These are phyloP conservation scores for Polytrichum formosum DNA, from an alignment of 225 moss, liverwort and hornwort genomes.

Conservation along the genomic window DNA sequence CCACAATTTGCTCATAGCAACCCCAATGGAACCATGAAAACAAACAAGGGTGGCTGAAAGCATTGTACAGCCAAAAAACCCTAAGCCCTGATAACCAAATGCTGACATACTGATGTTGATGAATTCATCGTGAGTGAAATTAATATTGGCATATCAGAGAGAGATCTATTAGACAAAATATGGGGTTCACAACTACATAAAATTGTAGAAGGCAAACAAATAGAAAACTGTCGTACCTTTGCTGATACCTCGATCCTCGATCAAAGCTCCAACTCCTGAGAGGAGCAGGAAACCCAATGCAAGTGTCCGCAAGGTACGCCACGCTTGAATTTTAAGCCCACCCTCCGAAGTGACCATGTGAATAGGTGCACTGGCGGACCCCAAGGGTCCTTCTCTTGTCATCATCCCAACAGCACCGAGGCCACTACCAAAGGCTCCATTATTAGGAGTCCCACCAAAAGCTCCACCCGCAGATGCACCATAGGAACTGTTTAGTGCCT, in stretches of 20 bases:
- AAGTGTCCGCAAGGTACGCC: constrained; percentile 16
- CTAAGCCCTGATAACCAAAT: too few relatives aligned
- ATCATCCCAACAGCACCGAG: constrained; percentile 8
- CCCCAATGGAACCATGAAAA: too few relatives aligned
- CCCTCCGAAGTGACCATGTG: constrained; percentile 21
- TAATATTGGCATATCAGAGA: too few relatives aligned
- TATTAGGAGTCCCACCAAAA: background rate
- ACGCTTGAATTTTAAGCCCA: constrained; percentile 17
- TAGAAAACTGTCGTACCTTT: constrained; percentile 1
- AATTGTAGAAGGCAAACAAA: too few relatives aligned
- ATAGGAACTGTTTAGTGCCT: background rate
- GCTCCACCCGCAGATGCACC: background rate
- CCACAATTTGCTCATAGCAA: background rate
- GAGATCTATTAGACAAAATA: too few relatives aligned
- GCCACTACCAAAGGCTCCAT: constrained; percentile 1
- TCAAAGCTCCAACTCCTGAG: constrained; percentile 20
- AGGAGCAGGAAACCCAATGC: constrained; percentile 18
- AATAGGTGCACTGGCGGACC: constrained; percentile 11
- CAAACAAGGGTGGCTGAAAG: too few relatives aligned
- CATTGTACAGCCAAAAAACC: too few relatives aligned
- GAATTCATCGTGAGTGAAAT: too few relatives aligned
- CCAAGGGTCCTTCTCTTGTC: constrained; percentile 14
- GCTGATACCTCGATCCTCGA: constrained; percentile 19
- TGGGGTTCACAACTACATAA: too few relatives aligned
- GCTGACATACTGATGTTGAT: too few relatives aligned